Evolutionary conservation across 2,329 filamentous ascomycete species (phyloP).

Genomic region (Ceratocystis ficicola): DNA sequence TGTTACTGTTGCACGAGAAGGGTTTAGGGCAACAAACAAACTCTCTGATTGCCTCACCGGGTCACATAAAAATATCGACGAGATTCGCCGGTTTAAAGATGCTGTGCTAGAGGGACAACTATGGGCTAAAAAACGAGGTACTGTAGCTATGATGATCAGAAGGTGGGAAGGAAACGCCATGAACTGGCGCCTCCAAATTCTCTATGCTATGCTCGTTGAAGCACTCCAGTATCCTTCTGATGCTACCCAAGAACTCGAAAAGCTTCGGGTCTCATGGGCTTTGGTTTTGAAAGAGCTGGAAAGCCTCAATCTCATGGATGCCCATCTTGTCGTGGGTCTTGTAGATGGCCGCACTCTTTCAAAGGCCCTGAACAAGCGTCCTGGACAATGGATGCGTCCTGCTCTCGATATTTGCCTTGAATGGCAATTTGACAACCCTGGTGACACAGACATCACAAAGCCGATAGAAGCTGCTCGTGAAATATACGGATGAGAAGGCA

Average conservation of each 20-base stretch:
- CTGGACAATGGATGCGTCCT: slow-evolving; percentile 72
- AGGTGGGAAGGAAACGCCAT: slow-evolving; percentile 51
- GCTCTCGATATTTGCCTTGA: slow-evolving; percentile 69
- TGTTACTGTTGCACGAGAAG: slow-evolving; percentile 57
- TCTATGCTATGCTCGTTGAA: slow-evolving; percentile 57
- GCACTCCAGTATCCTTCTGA: slow-evolving; percentile 31
- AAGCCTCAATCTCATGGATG: slow-evolving; percentile 45
- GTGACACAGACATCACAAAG: slow-evolving; percentile 43
- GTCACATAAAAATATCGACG: slow-evolving; percentile 47
- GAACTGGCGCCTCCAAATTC: slow-evolving; percentile 59
- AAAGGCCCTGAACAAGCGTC: slow-evolving; percentile 53
- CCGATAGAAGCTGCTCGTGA: slow-evolving; percentile 43
- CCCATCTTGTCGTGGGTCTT: slow-evolving; percentile 46
- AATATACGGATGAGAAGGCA: background rate
- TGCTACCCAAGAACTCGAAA: slow-evolving; percentile 28
- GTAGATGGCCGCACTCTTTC: slow-evolving; percentile 66
- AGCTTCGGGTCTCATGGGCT: slow-evolving; percentile 20
- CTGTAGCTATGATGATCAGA: slow-evolving; percentile 61
- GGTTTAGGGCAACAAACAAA: slow-evolving; percentile 69
- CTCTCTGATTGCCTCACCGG: slow-evolving; percentile 54
- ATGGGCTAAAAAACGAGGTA: slow-evolving; percentile 44
- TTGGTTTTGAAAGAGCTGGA: slow-evolving; percentile 38
- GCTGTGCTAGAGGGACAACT: slow-evolving; percentile 37
- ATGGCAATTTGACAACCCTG: slow-evolving; percentile 79
- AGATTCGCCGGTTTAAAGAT: slow-evolving; percentile 52